Conservation (phyloP, 805 yeast species). For the Pichia ethanolica region DNA sequence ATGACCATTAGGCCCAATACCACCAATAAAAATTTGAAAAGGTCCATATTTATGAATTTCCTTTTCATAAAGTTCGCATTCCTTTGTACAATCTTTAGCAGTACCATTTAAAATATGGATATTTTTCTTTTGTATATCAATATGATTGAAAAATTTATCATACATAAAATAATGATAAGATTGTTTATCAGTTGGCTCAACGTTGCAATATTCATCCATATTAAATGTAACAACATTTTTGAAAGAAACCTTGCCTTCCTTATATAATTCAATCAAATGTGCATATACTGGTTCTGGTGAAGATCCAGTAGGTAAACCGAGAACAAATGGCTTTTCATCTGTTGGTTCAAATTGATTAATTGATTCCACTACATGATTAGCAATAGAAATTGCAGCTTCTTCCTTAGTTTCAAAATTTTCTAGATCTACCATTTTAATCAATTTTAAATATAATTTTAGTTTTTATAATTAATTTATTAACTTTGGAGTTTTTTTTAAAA, state of each 20-base stretch:
- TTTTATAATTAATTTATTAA: too few relatives aligned
- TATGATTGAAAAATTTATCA: slow-evolving; percentile 46
- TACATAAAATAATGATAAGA: slow-evolving; percentile 54
- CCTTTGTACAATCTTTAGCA: slow-evolving; percentile 36
- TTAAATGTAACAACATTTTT: slow-evolving; percentile 50
- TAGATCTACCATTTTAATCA: slow-evolving; percentile 1
- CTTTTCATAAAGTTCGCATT: slow-evolving; percentile 42
- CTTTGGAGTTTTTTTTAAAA: too few relatives aligned
- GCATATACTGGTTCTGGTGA: slow-evolving; percentile 51
- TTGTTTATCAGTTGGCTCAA: slow-evolving; percentile 40
- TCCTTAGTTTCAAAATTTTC: slow-evolving; percentile 12
- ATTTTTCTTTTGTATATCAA: slow-evolving; percentile 44
- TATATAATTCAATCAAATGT: slow-evolving; percentile 37
- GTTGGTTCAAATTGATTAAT: slow-evolving; percentile 42
- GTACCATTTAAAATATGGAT: slow-evolving; percentile 50
- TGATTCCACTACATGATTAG: slow-evolving; percentile 36
- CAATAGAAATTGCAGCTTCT: slow-evolving; percentile 38
- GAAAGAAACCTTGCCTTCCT: slow-evolving; percentile 36
- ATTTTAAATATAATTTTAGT: neutral
- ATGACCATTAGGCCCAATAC: slow-evolving; percentile 56
- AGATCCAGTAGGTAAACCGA: slow-evolving; percentile 57
- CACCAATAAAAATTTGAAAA: slow-evolving; percentile 49
- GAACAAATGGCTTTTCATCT: slow-evolving; percentile 38
- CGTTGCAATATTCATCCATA: slow-evolving; percentile 54
- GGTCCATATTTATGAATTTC: slow-evolving; percentile 41